Base-by-base conservation (phyloP, 441 rosid species). In the Adansonia gregorii region DNA sequence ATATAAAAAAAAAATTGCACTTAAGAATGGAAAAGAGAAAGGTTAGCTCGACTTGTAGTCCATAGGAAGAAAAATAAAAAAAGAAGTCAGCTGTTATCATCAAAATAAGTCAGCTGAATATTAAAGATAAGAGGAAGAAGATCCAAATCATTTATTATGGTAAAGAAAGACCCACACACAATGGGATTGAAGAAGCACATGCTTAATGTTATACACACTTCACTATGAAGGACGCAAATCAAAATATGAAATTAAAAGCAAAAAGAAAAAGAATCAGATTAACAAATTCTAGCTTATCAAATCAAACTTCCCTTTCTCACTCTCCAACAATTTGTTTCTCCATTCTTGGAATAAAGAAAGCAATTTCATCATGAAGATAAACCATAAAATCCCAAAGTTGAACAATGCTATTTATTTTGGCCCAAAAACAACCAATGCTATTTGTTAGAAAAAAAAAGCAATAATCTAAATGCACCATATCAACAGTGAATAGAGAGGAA, bases 261-360 rank as follows among this genome's bases (percentile, higher is more conserved):
- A 4, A 14, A 51, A 51, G 55, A 27, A 9, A 20, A 3, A 12
- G 14, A 49, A 11, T 11, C 54, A 59, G 65, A 59, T 10, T 61
- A 61, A 61, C 8, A 12, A 61, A 24, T 61, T 27, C 41, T 61
- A 4, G 41, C 8, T 24, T 60, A 60, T 60, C n/a, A 22, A 22
- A 60, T 24, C 39, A 60, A 60, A 61, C n/a, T 60, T 11, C 66
- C 41, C 41, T 61, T 61, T 61, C 43, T 61, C n/a, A 61, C 41
- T 24, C 5, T 61, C 17, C 1, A 24, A 61, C 41, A 4, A 24
- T 24, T 60, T 22, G 15, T 60, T 11, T 60, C 41, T 24, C 17
- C 41, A 27, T 61, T 61, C 41, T 61, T 27, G 41, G 66, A 61
- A 61, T 24, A 27, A 27, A 11, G 8, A 61, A 24, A 61, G 41